Evolutionary conservation across 352 stramenopile genomes (phyloP), one percentile per base, ranked within the genome.

Genomic region (Globisporangium takayamanum): DNA sequence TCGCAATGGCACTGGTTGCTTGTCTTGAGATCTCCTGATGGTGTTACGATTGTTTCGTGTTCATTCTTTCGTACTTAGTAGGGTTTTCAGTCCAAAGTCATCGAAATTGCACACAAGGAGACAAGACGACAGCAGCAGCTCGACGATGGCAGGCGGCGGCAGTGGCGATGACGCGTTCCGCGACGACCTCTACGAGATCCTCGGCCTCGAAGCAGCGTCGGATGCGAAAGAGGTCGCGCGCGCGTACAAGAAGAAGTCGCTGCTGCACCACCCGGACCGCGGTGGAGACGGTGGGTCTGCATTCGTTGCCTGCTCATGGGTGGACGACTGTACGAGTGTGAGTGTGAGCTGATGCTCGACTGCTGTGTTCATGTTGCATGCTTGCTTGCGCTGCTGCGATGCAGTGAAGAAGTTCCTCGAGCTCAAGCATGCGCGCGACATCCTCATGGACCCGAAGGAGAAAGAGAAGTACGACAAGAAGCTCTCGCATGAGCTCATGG

Each of bases 391-490:
- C 8, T 39, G 18, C 5, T 25, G 20, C 20, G 16, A 8, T 57
- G 28, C 57, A 93, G 84, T 89, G 33, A 77, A 87, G 51, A 92
- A 90, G 62, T 94, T 94, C 50, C 62, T 88, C 33, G 82, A 94
- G 67, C 70, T 94, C 50, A 88, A 87, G 25, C 70, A 88, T 66
- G 79, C 84, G 47, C 79, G 81, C 41, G 81, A 94, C 54, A 69
- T 85, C 50, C 64, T 94, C 41, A 63, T 92, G 59, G 81, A 94
- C 50, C 78, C 84, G 4, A 86, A 86, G 57, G 76, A 89, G 63
- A 94, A 94, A 53, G 76, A 84, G 45, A 61, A 70, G n/a, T 94
- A 94, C 64, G 84, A 94, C 61, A 86, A 87, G 63, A 84, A 86
- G 59, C 60, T 92, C 4, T 88, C 74, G 4, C 64, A 74, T 28